Conservation (phyloP, 768 basidiomycete species). For the Suillus plorans region DNA sequence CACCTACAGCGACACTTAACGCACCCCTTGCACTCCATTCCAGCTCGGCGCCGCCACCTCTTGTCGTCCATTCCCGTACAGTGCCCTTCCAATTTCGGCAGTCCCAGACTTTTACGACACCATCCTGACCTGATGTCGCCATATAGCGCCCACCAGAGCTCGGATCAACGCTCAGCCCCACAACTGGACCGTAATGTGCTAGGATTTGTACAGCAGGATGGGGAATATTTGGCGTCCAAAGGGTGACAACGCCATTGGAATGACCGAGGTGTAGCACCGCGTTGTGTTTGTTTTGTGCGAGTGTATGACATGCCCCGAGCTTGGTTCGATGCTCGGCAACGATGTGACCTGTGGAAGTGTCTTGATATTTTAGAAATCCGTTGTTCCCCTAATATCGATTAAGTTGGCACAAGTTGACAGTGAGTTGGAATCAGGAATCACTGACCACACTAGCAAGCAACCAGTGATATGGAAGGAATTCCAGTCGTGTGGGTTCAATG, state of each 20-base stretch:
- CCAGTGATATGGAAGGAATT: slow-evolving; percentile 96
- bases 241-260: slow-evolving; percentile 90
- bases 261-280: slow-evolving; percentile 95
- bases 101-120: slow-evolving; percentile 94
- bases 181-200: slow-evolving; percentile 87
- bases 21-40: slow-evolving; percentile 88
- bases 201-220: slow-evolving; percentile 90
- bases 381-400: slow-evolving; percentile 63
- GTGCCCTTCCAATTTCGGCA: slow-evolving; percentile 93
- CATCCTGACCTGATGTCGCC: slow-evolving; percentile 87
- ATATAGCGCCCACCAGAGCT: slow-evolving; percentile 86
- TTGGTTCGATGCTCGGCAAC: slow-evolving; percentile 88
- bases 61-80: slow-evolving; percentile 74
- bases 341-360: slow-evolving; percentile 89
- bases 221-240: slow-evolving; percentile 95
- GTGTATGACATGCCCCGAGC: slow-evolving; percentile 78
- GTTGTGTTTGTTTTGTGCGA: slow-evolving; percentile 91
- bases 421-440: slow-evolving; percentile 20
- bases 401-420: background rate
- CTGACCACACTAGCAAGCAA: slow-evolving; percentile 81
- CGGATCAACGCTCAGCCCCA: slow-evolving; percentile 79
- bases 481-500: slow-evolving; percentile 86
- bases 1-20: slow-evolving; percentile 79
- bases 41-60: slow-evolving; percentile 66
- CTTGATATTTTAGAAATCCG: slow-evolving; percentile 94